Conservation (phyloP, 1,139 yeast genomes). For the Kodamaea suecica region DNA sequence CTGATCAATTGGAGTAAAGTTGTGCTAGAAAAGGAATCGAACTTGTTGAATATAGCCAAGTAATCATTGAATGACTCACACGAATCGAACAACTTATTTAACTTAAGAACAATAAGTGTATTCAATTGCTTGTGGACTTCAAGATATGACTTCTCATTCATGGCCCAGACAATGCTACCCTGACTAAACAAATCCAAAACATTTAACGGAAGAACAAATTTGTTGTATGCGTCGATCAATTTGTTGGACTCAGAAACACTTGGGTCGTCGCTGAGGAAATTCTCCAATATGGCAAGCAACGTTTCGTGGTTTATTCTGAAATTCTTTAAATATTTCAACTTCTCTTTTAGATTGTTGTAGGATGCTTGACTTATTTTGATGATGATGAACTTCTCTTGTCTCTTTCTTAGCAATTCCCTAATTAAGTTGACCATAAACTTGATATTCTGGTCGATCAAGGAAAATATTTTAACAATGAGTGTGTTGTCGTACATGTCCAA, state of each 20-base stretch:
- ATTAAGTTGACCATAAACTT: constrained; percentile 47
- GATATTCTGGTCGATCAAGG: constrained; percentile 31
- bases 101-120: constrained; percentile 19
- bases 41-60: constrained; percentile 26
- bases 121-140: constrained; percentile 23
- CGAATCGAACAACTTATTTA: constrained; percentile 25
- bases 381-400: constrained; percentile 69
- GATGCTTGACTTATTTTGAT: constrained; percentile 52
- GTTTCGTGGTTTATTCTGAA: constrained; percentile 58
- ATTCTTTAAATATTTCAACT: constrained; percentile 41
- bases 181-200: constrained; percentile 35
- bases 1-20: constrained; percentile 26
- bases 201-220: constrained; percentile 25
- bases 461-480: constrained; percentile 19
- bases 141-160: constrained; percentile 29
- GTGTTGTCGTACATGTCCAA: constrained; percentile 16
- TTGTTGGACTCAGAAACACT: constrained; percentile 15
- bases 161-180: constrained; percentile 33
- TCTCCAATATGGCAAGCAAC: constrained; percentile 34
- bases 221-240: constrained; percentile 32
- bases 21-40: constrained; percentile 17
- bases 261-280: constrained; percentile 16
- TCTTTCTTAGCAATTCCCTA: constrained; percentile 71
- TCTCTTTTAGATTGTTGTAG: constrained; percentile 44
- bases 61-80: constrained; percentile 32